phyloP scores from a whole-genome alignment of 73 alveolate genomes.

The Paramecium primaurelia region DNA sequence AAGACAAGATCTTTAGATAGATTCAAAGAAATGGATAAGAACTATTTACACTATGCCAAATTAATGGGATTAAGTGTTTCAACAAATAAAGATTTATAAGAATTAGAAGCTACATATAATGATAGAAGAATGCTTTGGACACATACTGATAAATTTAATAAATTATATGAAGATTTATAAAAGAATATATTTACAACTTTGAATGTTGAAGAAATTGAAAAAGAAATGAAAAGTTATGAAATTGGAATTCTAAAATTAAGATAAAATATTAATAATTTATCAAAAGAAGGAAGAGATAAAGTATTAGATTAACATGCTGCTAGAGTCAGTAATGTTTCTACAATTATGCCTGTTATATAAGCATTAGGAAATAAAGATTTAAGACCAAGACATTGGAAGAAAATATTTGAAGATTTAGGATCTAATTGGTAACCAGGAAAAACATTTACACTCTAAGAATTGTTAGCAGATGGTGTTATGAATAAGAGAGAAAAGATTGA shows the following conservation, averaged over 20 bases:
- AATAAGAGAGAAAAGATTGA: slow-evolving; percentile 90
- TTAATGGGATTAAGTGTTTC: slow-evolving; percentile 44
- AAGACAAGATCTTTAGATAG: slow-evolving; percentile 30
- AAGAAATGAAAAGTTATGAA: slow-evolving; percentile 62
- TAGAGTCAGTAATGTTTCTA: slow-evolving; percentile 61
- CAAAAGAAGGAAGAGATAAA: slow-evolving; percentile 58
- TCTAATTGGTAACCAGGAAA: slow-evolving; percentile 70
- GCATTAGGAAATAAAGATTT: slow-evolving; percentile 84
- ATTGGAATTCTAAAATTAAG: slow-evolving; percentile 34
- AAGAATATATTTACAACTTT: slow-evolving; percentile 44
- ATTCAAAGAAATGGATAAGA: slow-evolving; percentile 44
- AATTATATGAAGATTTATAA: slow-evolving; percentile 41
- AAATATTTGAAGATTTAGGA: slow-evolving; percentile 71
- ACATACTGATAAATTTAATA: slow-evolving; percentile 49
- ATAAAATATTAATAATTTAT: slow-evolving; percentile 54
- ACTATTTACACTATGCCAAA: slow-evolving; percentile 31
- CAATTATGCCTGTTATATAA: slow-evolving; percentile 62
- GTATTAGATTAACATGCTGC: slow-evolving; percentile 49
- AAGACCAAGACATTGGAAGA: slow-evolving; percentile 80
- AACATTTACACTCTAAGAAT: slow-evolving; percentile 75
- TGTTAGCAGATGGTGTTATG: slow-evolving; percentile 77
- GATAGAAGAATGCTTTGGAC: slow-evolving; percentile 60
- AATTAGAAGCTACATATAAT: slow-evolving; percentile 54
- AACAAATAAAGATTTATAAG: slow-evolving; percentile 51
- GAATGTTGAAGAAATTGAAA: slow-evolving; percentile 58